Evolutionary conservation across 805 yeast species (phyloP), one percentile per base, ranked within the genome.

Genomic region (Lachancea dasiensis): DNA sequence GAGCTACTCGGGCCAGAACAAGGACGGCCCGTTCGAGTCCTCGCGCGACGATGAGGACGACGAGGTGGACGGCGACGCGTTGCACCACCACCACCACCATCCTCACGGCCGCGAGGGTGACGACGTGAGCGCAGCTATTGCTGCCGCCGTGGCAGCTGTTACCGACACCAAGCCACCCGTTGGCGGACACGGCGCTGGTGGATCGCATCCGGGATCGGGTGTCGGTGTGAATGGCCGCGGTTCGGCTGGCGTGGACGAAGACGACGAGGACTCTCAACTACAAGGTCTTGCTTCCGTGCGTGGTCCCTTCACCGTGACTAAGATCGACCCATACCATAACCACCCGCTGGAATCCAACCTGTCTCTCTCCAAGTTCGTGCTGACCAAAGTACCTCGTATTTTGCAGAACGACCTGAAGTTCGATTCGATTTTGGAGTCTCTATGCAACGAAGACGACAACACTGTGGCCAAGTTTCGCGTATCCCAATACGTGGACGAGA

Each of bases 121-220:
- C 30, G 52, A 53, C 32, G 63, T 56, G 8, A 54, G 54, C 13
- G 61, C 60, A 13, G 63, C 63, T 5, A 56, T 56, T 36, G 63
- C 58, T 4, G 63, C 63, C 6, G 63, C 61, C 3, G 63, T 56
- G 5, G 61, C 60, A 1, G 63, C 61, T 6, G 61, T 56, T 4
- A 52, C 54, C 31, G 52, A 54, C 33, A 45, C 51, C 28, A 39
- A 32, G 20, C 36, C 36, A 8, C 16, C n/a, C n/a, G 28, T 10
- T 16, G 5, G 11, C 17, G 19, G 29, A 10, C 16, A 5, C 28
- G 35, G 25, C 13, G 13, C 34, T 13, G 31, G 25, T 33, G 26
- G 13, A 29, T 35, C 13, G 34, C 28, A 8, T 41, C 39, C 28
- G 31, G 25, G 17, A 15, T 10, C 10, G 18, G 10, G 14, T 10